phyloP scores from a whole-genome alignment of 345 rosid genomes.

The Clarkia xantiana region DNA sequence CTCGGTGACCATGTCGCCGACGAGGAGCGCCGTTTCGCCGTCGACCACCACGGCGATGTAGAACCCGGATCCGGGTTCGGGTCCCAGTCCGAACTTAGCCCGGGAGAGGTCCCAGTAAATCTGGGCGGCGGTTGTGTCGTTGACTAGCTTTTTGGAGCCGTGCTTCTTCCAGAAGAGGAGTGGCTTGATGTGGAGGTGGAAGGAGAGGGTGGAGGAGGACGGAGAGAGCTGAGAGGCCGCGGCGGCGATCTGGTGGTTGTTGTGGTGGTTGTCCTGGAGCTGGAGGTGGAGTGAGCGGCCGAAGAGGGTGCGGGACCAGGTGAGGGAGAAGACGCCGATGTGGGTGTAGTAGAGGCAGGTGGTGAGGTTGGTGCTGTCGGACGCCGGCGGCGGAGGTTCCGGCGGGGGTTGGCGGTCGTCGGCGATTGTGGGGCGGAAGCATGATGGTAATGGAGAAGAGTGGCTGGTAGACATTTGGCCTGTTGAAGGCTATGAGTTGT shows the following conservation, averaged over 20 bases:
- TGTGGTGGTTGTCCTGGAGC: constrained; percentile 38
- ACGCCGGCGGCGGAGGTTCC: constrained; percentile 14
- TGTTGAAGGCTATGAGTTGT: neutral
- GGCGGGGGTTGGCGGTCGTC: constrained; percentile 7
- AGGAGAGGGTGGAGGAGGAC: constrained; percentile 37
- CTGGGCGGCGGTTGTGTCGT: constrained; percentile 14
- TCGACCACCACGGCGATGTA: constrained; percentile 65
- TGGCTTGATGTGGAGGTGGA: constrained; percentile 57
- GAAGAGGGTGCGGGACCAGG: constrained; percentile 64
- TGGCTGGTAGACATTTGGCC: constrained; percentile 39
- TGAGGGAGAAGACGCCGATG: constrained; percentile 66
- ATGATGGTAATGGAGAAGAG: constrained; percentile 27
- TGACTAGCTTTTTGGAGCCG: constrained; percentile 42
- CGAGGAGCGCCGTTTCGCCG: constrained; percentile 49
- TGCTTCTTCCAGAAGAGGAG: constrained; percentile 64
- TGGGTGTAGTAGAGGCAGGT: constrained; percentile 66
- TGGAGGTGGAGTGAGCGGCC: constrained; percentile 75
- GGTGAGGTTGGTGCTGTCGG: constrained; percentile 42
- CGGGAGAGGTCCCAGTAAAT: constrained; percentile 70
- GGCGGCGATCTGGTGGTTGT: constrained; percentile 29
- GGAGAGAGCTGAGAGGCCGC: constrained; percentile 27
- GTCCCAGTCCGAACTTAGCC: constrained; percentile 70
- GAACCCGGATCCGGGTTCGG: constrained; percentile 72
- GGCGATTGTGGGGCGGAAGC: constrained; percentile 30
- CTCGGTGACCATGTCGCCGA: constrained; percentile 54